A percentile compares a stretch with the other conserved stretches of the same genome.
These are phyloP conservation scores for Vaccinium darrowii DNA, from an alignment of 148 eudicot genomes.

Conservation along the genomic window DNA sequence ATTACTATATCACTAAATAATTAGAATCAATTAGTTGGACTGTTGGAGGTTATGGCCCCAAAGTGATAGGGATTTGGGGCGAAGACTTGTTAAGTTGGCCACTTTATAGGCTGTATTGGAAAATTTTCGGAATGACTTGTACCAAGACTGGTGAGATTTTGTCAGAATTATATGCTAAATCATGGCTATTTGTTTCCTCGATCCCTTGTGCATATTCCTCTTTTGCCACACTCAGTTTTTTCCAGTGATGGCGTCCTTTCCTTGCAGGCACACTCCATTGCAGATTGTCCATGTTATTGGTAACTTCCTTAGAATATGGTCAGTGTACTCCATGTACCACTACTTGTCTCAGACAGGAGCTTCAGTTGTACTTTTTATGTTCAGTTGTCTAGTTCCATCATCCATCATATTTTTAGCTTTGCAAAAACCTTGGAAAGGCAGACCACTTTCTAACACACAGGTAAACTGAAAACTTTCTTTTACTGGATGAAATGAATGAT, in stretches of 20 bases:
- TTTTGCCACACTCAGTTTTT: not conserved
- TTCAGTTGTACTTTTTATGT: slow-evolving; percentile 81
- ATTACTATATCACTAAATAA: not conserved
- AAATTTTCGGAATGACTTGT: slow-evolving; percentile 14
- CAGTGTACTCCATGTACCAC: slow-evolving; percentile 83
- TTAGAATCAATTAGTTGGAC: slow-evolving; percentile 3
- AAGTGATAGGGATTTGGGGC: not conserved
- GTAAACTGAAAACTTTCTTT: slow-evolving; percentile 27
- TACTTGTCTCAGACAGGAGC: slow-evolving; percentile 82
- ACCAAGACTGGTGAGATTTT: not conserved
- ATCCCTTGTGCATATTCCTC: not conserved
- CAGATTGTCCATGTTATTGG: slow-evolving; percentile 71
- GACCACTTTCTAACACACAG: slow-evolving; percentile 89
- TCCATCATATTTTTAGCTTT: slow-evolving; percentile 56
- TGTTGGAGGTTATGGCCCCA: not conserved
- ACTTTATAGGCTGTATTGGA: not conserved
- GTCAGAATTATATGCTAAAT: not conserved
- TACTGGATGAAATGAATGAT: not conserved
- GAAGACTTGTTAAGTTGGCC: not conserved
- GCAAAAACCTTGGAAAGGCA: slow-evolving; percentile 97
- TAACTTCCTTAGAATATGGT: slow-evolving; percentile 94
- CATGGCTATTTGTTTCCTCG: not conserved
- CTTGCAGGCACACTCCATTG: slow-evolving; percentile 74
- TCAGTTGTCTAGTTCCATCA: slow-evolving; percentile 83
- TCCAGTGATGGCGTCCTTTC: slow-evolving; percentile 16